Base-by-base conservation (phyloP, 106 monocot species). In the Narthecium ossifragum region DNA sequence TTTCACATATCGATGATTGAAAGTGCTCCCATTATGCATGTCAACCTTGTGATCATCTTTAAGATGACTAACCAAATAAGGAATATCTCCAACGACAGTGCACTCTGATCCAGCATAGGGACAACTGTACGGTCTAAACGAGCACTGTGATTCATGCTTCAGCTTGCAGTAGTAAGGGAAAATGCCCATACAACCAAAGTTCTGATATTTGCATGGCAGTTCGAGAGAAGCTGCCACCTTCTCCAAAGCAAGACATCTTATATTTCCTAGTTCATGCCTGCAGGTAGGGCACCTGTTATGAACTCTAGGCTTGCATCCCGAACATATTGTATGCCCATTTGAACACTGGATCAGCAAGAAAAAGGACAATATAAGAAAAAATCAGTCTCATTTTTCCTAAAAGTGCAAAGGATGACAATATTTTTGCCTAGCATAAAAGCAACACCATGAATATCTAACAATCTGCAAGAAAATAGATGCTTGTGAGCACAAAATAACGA, bases 41-140 rank as follows among this genome's bases (percentile, higher is more conserved):
- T 61, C 61, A 15, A 61, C 61, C 28, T 61, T 61, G 61, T 61
- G 61, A 41, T 61, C 61, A 15, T 61, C 45, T 45, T 61, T 61
- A 30, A 61, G 45, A 46, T 61, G 61, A 46, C 26, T 61, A 8
- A 61, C 61, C 46, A 61, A 46, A 41, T 29, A 61, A 41, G 61
- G 61, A 38, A 61, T 61, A 46, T 61, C 61, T 17, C 61, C 61
- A 2, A 45, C 40, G 30, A 61, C 61, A 12, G 27, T 61, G 61
- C 61, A 61, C 46, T 61, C 61, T 8, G 61, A 61, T n/a, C 61
- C 61, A 9, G 61, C 61, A 61, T 61, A 61, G n/a, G 61, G 61
- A 9, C 61, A 61, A 46, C 46, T 61, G 28, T 61, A 61, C 8
- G 61, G 61, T 61, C 61, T 61, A 23, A 61, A 61, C 29, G 26